Evolutionary conservation across 495 filamentous ascomycete genomes (phyloP), one percentile per base, ranked within the genome.

Genomic region (Aspergillus ostianus): DNA sequence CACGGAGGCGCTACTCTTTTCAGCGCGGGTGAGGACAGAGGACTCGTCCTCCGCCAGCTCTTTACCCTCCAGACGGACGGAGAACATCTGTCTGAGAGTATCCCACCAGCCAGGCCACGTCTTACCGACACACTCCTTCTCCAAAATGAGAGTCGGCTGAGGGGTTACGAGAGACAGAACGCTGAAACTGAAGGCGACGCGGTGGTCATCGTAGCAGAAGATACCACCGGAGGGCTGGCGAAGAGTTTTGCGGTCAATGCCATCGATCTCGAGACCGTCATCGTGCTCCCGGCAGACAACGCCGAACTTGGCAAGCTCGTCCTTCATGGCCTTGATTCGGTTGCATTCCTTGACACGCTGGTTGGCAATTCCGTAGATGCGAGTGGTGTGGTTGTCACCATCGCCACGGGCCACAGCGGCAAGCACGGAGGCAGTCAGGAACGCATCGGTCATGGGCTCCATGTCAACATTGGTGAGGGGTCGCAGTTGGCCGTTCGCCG

Each of bases 71-170:
- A 98, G 73, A 23, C 83, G 73, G 27, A 88, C 90, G 15, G 83
- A 79, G 76, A 96, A 99, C 3, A 83, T 79, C 57, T 89, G 84
- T 32, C 87, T 84, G 55, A 97, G 68, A 46, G 86, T 84, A 71
- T 99, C 95, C 94, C 94, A 99, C 91, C 94, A 99, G 13, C 92
- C 94, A 0, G 94, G 94, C 94, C 95, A 99, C n/a, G 94, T 99
- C 82, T 99, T 99, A 47, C 88, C 93, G 20, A 91, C 89, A 69
- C 94, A 99, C 68, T 95, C 91, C 59, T 89, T 88, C 71, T 99
- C 94, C 7, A 87, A 78, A 54, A 99, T 87, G 29, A 96, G 75
- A 2, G 91, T 87, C 2, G 90, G 82, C 13, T 84, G 68, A 6
- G 94, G 90, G n/a, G 88, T 81, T 36, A 89, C 80, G 23, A 90